Evolutionary conservation across 2,329 filamentous ascomycete genomes (phyloP), one percentile per base, ranked within the genome.

Genomic region (Diplodia scrobiculata): DNA sequence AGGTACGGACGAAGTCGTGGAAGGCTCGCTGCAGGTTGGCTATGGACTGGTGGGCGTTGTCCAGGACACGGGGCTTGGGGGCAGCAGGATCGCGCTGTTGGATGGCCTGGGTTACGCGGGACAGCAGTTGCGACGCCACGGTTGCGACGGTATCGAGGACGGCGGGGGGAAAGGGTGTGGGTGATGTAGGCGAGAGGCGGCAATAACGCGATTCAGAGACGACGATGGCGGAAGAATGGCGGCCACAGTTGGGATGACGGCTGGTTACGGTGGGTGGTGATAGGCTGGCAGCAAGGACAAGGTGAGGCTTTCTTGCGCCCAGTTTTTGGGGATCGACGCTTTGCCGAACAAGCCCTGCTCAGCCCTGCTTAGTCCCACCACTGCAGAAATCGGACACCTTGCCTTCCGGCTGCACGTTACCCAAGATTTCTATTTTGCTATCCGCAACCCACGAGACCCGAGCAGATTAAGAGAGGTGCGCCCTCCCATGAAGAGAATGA

Each of bases 61-160:
- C 25, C 32, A 52, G 60, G 13, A 41, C 48, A 47, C 48, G 60
- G 14, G 47, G 60, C 50, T 63, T 53, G 17, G 60, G 19, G 34
- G 58, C 58, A 25, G 58, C 58, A 62, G 58, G 27, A 36, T 62
- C 58, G 58, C 45, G 53, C 32, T 41, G 51, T 29, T 48, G 48
- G 63, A 65, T 38, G 21, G 63, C 63, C 29, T 65, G 52, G 53
- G 63, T 52, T 21, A 65, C 41, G 45, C 52, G 53, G 63, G 63
- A 65, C 63, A 54, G 38, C n/a, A 65, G 51, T 55, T 54, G 53
- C 25, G 63, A 65, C 63, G 63, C 63, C 63, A 65, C 63, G 63
- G 63, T 65, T 65, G 63, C 63, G 41, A 65, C 51, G 63, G 63
- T 45, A 3, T 21, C 29, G 11, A 51, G 52, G 50, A 34, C 34